Base-by-base conservation (phyloP, 139 green algal species). In the Tetradesmus lagerheimii region DNA sequence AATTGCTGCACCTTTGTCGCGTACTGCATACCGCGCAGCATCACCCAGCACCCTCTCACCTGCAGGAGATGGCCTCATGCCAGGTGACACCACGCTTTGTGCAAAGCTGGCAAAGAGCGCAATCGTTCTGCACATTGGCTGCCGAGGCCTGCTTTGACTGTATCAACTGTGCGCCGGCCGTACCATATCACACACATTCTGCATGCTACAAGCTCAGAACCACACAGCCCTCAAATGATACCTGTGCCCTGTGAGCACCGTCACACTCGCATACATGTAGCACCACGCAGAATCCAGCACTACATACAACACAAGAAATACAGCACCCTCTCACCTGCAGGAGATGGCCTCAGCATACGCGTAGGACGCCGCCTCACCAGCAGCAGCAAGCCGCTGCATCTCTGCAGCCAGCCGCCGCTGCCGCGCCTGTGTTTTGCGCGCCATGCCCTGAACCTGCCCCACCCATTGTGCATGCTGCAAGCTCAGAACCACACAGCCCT, bases 41-140 rank as follows among this genome's bases (percentile, higher is more conserved):
- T 9, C 43, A 5, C 12, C 9, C 50, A 12, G 14, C 50, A 12
- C 50, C 50, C 50, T 0, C 83, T 14, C 57, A 88, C 79, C 82
- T 82, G 66, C 62, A 83, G 1, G 75, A 75, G 5, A 88, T 20
- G 37, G 79, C 78, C 47, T 91, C 86, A 34, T n/a, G n/a, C n/a
- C n/a, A n/a, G n/a, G n/a, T n/a, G n/a, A n/a, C n/a, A n/a, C n/a
- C n/a, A n/a, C n/a, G n/a, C n/a, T n/a, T n/a, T n/a, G n/a, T n/a
- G 37, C 31, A 34, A 31, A 86, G 18, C 31, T 29, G 82, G 66
- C 37, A 91, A n/a, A n/a, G n/a, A n/a, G n/a, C n/a, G n/a, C n/a
- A n/a, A n/a, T n/a, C n/a, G n/a, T n/a, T n/a, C n/a, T n/a, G n/a
- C n/a, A n/a, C n/a, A n/a, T n/a, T n/a, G n/a, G 71, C 47, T 47